Percentiles rank a stretch among this genome's conserved stretches.
Evolutionary conservation across 169 alveolate species (phyloP).

Genomic region (Perkinsus olseni): DNA sequence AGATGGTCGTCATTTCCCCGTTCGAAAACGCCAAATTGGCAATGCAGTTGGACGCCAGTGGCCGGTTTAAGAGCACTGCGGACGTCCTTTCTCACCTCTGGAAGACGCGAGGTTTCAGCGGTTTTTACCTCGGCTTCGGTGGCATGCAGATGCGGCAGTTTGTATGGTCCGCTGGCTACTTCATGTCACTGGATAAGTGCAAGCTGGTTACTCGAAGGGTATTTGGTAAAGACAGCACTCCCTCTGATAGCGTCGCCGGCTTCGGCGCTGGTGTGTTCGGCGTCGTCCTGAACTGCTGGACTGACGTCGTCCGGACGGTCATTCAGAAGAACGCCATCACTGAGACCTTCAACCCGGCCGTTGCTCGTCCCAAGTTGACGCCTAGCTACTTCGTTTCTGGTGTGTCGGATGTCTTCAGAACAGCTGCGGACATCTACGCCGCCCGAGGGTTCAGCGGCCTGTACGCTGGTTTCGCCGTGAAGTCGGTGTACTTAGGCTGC

Average conservation of each 20-base stretch:
- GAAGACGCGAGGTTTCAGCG: constrained; percentile 6
- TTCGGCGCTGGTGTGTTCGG: constrained; percentile 23
- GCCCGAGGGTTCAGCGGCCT: too few relatives aligned
- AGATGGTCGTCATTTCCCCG: constrained; percentile 9
- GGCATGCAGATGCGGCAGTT: constrained; percentile 15
- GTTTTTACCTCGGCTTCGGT: constrained; percentile 2
- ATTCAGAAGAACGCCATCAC: constrained; percentile 16
- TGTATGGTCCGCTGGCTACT: constrained; percentile 5
- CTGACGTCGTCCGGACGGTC: constrained; percentile 15
- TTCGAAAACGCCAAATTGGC: constrained; percentile 17
- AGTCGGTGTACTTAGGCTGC: too few relatives aligned
- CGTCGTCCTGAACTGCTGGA: constrained; percentile 19
- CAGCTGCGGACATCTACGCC: neutral
- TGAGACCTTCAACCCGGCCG: constrained; percentile 12
- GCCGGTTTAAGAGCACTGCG: neutral
- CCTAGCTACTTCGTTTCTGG: neutral
- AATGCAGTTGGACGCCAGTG: neutral
- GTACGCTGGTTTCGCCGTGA: too few relatives aligned
- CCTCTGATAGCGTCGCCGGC: neutral
- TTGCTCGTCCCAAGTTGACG: neutral
- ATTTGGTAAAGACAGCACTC: neutral
- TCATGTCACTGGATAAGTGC: neutral
- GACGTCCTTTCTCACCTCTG: neutral
- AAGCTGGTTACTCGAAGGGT: neutral
- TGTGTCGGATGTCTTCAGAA: neutral